A percentile compares a stretch with the other conserved stretches of the same genome.
phyloP scores from a whole-genome alignment of 2,329 filamentous ascomycete species.

The Penicillium occitanis region DNA sequence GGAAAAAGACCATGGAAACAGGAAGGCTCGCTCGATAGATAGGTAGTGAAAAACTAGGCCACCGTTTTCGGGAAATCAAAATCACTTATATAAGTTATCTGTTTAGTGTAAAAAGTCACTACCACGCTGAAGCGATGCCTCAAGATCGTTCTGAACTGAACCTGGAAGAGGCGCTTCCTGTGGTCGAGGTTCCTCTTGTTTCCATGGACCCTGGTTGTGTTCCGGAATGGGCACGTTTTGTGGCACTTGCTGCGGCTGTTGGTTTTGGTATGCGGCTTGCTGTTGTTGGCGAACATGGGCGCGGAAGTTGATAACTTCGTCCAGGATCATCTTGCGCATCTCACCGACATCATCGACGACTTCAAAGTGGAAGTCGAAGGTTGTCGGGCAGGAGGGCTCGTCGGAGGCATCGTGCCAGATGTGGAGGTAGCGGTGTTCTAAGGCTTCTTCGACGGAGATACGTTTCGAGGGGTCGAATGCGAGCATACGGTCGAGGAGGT shows the following conservation, averaged over 20 bases:
- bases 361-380: slow-evolving; percentile 98
- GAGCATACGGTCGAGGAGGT: slow-evolving; percentile 94
- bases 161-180: slow-evolving; percentile 53
- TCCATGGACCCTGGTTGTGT: slow-evolving; percentile 55
- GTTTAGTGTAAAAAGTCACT: slow-evolving; percentile 49
- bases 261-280: slow-evolving; percentile 35
- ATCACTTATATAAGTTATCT: not conserved
- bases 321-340: slow-evolving; percentile 95
- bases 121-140: slow-evolving; percentile 55
- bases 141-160: slow-evolving; percentile 47
- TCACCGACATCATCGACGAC: slow-evolving; percentile 91
- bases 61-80: not conserved
- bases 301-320: slow-evolving; percentile 89
- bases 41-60: not conserved
- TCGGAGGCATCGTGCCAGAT: slow-evolving; percentile 99
- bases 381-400: slow-evolving; percentile 87
- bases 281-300: slow-evolving; percentile 54
- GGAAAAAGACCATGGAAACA: not conserved
- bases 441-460: slow-evolving; percentile 89
- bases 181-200: slow-evolving; percentile 62
- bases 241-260: slow-evolving; percentile 42
- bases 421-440: slow-evolving; percentile 93
- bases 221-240: slow-evolving; percentile 63
- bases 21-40: not conserved
- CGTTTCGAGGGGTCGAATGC: slow-evolving; percentile 93